Percentiles rank a stretch among this genome's conserved stretches.
phyloP scores from a whole-genome alignment of 2,329 filamentous ascomycete genomes.

The Epichloe aotearoae region DNA sequence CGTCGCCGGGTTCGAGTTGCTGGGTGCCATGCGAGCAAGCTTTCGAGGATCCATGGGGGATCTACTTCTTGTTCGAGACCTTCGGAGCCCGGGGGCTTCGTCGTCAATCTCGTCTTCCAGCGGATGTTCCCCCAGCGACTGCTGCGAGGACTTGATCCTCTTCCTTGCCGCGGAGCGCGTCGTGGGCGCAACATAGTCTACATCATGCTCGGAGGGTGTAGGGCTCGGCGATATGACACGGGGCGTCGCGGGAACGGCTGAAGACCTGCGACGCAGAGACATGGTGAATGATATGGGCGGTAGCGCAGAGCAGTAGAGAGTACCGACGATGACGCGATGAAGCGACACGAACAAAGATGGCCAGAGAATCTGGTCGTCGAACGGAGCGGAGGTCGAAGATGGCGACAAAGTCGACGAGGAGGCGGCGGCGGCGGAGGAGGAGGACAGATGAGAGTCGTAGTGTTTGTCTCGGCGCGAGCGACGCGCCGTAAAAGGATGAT shows the following conservation, averaged over 20 bases:
- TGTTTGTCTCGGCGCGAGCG: slow-evolving; percentile 38
- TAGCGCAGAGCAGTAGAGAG: slow-evolving; percentile 41
- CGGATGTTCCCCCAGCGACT: slow-evolving; percentile 47
- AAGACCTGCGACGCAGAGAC: slow-evolving; percentile 32
- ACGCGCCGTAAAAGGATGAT: slow-evolving; percentile 13
- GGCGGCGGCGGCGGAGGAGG: not conserved
- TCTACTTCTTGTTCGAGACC: slow-evolving; percentile 58
- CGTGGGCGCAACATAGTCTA: slow-evolving; percentile 52
- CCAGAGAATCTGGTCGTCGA: slow-evolving; percentile 20
- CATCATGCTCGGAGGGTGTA: slow-evolving; percentile 30
- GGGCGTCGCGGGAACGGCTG: slow-evolving; percentile 58
- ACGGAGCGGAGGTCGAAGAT: slow-evolving; percentile 8
- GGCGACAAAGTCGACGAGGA: not conserved
- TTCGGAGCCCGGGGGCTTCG: slow-evolving; percentile 33
- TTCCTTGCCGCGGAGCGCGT: slow-evolving; percentile 60
- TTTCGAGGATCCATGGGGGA: slow-evolving; percentile 47
- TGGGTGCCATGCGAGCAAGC: slow-evolving; percentile 38
- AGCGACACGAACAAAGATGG: slow-evolving; percentile 34
- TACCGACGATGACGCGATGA: slow-evolving; percentile 40
- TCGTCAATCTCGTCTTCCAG: slow-evolving; percentile 36
- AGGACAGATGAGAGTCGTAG: slow-evolving; percentile 23
- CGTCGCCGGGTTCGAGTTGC: slow-evolving; percentile 26
- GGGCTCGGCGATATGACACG: slow-evolving; percentile 86
- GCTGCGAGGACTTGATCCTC: slow-evolving; percentile 37
- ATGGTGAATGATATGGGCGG: slow-evolving; percentile 46